Evolutionary conservation across 352 stramenopile genomes (phyloP).

Genomic region (Aphanomyces euteiches): DNA sequence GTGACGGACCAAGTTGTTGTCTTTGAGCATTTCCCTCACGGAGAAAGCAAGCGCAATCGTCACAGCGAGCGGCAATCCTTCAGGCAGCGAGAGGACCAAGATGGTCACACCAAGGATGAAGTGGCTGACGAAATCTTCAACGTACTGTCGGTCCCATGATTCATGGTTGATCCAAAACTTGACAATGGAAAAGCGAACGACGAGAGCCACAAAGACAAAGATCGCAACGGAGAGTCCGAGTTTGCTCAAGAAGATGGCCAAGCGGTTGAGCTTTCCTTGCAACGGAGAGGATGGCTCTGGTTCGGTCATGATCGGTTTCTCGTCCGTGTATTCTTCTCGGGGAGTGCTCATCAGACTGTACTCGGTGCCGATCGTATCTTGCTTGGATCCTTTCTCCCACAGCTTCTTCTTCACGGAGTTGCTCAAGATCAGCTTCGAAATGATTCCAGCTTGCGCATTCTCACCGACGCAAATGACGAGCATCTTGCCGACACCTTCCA

Average conservation of each 20-base stretch:
- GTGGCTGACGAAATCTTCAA: constrained; percentile 61
- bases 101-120: constrained; percentile 89
- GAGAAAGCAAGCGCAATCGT: constrained; percentile 86
- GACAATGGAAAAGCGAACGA: constrained; percentile 48
- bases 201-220: constrained; percentile 61
- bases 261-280: constrained; percentile 66
- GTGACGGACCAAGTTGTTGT: constrained; percentile 95
- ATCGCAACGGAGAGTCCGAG: constrained; percentile 53
- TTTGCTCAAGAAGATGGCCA: constrained; percentile 68
- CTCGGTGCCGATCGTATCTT: neutral
- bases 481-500: constrained; percentile 48
- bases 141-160: constrained; percentile 38
- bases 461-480: constrained; percentile 43
- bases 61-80: constrained; percentile 87
- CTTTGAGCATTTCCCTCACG: constrained; percentile 93
- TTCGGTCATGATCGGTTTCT: neutral
- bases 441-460: constrained; percentile 43
- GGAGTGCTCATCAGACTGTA: neutral
- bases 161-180: constrained; percentile 53
- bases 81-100: constrained; percentile 78
- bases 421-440: constrained; percentile 25
- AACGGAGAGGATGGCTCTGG: constrained; percentile 46
- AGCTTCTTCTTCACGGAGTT: neutral
- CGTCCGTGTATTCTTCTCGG: neutral
- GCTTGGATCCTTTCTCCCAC: neutral